Percentiles rank a stretch among this genome's conserved stretches.
phyloP scores from a whole-genome alignment of 306 rosid species.

The Arachis stenosperma region DNA sequence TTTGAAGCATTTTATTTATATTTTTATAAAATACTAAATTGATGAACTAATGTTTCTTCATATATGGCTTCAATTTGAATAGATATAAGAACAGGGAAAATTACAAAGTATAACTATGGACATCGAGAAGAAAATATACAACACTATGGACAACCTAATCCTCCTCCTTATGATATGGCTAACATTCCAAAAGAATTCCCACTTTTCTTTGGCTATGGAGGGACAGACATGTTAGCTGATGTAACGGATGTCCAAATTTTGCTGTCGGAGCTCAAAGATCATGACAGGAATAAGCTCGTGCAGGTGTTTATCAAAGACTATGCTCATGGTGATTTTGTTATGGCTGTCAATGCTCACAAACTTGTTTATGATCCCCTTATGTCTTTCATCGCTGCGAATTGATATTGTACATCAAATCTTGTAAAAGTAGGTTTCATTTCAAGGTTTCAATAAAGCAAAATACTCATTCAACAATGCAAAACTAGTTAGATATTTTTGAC shows the following conservation, averaged over 20 bases:
- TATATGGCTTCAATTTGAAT: constrained; percentile 16
- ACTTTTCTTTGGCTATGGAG: constrained; percentile 60
- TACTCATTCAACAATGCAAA: no score
- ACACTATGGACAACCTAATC: constrained; percentile 58
- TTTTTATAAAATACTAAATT: no score
- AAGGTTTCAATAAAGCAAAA: no score
- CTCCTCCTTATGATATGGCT: constrained; percentile 60
- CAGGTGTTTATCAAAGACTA: constrained; percentile 48
- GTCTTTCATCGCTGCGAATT: constrained; percentile 48
- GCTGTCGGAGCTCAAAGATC: constrained; percentile 54
- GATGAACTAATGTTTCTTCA: no score
- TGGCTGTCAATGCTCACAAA: constrained; percentile 54
- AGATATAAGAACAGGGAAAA: constrained; percentile 61
- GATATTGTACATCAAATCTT: constrained; percentile 1
- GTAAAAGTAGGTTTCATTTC: background rate
- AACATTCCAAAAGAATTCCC: constrained; percentile 64
- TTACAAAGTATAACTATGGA: constrained; percentile 62
- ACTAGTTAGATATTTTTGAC: no score
- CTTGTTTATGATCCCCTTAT: constrained; percentile 57
- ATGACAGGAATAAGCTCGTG: constrained; percentile 51
- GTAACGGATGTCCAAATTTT: constrained; percentile 55
- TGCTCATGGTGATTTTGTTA: constrained; percentile 69
- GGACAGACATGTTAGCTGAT: constrained; percentile 54
- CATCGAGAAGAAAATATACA: constrained; percentile 35
- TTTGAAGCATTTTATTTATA: constrained; percentile 2